Base-by-base conservation (phyloP, 106 monocot genomes). In the Dactylorhiza incarnata region DNA sequence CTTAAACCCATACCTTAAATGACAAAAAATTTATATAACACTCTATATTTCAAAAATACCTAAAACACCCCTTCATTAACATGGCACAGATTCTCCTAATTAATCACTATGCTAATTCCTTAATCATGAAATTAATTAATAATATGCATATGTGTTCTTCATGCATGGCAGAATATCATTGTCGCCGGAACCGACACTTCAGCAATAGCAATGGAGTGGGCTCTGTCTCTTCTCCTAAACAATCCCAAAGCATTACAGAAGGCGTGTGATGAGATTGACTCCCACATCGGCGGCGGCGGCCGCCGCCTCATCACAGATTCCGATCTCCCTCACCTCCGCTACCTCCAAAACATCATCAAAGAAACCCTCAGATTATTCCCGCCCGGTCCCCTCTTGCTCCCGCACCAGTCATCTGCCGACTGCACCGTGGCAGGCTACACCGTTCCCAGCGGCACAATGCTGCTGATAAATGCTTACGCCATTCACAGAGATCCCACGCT, bases 351-450 rank as follows among this genome's bases (percentile, higher is more conserved):
- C 50, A 49, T 82, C 17, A 37, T 84, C 44, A 73, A 69, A 1
- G 87, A 86, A 70, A 83, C 77, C 1, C 77, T 82, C 2, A 71
- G 81, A 29, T 71, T 85, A 29, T 78, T 20, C 14, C 85, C 85
- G 5, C 16, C 72, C 0, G 71, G 45, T 0, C 86, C 80, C 4
- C 79, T 83, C 17, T 48, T 83, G 12, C 22, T 76, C 6, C 77
- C 86, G 2, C 86, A 74, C 43, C 52, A 62, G 24, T 83, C 86
- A 19, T 61, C 86, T 0, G 12, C 5, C 5, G 75, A 78, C 24
- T 72, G 79, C 78, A 80, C 61, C 10, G 48, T 81, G 14, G 22
- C 13, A 11, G 83, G 86, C 13, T 75, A 26, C 72, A 13, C 63
- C 22, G 68, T 86, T 19, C 29, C 83, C 80, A 0, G 22, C 4